Percentiles rank a stretch among this genome's conserved stretches.
Evolutionary conservation across 2,329 filamentous ascomycete genomes (phyloP).

Genomic region (Bipolaris zeicola): DNA sequence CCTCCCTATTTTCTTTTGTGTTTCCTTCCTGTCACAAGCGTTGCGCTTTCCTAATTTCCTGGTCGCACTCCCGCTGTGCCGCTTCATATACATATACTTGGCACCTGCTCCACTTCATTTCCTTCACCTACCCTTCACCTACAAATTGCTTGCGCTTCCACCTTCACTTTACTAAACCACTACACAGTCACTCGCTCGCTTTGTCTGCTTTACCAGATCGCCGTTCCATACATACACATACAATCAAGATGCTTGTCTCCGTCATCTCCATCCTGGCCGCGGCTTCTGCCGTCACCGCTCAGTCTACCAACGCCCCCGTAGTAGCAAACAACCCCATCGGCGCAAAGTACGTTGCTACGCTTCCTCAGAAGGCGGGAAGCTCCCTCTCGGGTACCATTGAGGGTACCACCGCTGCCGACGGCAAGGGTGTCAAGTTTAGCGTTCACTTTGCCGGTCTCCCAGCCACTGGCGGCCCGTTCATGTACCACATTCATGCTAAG

Average conservation of each 20-base stretch:
- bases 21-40: neutral
- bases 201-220: neutral
- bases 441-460: conserved; percentile 52
- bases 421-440: conserved; percentile 49
- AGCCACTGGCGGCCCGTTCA: conserved; percentile 51
- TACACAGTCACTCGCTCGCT: conserved; percentile 5
- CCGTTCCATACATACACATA: conserved; percentile 8
- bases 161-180: conserved; percentile 15
- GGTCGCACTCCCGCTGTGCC: conserved; percentile 2
- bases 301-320: conserved; percentile 41
- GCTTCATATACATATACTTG: conserved; percentile 9
- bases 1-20: conserved; percentile 7
- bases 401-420: conserved; percentile 41
- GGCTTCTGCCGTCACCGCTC: conserved; percentile 37
- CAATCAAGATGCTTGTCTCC: conserved; percentile 39
- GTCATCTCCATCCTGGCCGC: conserved; percentile 38
- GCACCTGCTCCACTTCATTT: conserved; percentile 8
- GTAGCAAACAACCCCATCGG: conserved; percentile 48
- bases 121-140: conserved; percentile 4
- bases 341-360: conserved; percentile 46
- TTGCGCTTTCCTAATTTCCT: conserved; percentile 6
- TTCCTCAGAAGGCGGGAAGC: conserved; percentile 43
- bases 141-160: conserved; percentile 5
- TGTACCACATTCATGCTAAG: conserved; percentile 55
- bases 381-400: conserved; percentile 45